Conservation (phyloP, 164 flowering plant genomes). For the Stephania yunnanensis region DNA sequence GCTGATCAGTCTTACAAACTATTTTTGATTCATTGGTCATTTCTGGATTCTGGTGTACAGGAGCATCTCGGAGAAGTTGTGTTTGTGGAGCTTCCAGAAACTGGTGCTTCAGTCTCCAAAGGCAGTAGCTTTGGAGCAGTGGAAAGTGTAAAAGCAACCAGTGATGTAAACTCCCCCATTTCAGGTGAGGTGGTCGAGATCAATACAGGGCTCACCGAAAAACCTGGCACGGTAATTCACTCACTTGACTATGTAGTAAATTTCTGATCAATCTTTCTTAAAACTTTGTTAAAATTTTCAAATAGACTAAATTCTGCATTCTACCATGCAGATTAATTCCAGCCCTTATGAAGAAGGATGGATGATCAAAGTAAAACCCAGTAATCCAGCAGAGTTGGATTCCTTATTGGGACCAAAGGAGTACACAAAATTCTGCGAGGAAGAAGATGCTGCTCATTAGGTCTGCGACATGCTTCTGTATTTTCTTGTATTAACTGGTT, state of each 20-base stretch:
- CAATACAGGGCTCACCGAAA: slow-evolving; percentile 58
- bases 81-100: slow-evolving; percentile 89
- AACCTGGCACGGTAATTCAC: slow-evolving; percentile 72
- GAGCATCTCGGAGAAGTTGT: slow-evolving; percentile 95
- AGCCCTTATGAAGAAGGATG: slow-evolving; percentile 96
- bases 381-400: slow-evolving; percentile 60
- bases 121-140: slow-evolving; percentile 80
- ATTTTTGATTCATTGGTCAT: not conserved
- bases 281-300: not conserved
- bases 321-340: slow-evolving; percentile 54
- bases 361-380: slow-evolving; percentile 94
- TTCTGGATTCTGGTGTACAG: slow-evolving; percentile 22
- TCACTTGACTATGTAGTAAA: not conserved
- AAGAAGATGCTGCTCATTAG: slow-evolving; percentile 79
- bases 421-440: slow-evolving; percentile 88
- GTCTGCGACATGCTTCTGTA: not conserved
- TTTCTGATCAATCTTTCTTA: not conserved
- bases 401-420: slow-evolving; percentile 68
- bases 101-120: slow-evolving; percentile 43
- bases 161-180: slow-evolving; percentile 91
- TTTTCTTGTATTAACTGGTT: slow-evolving; percentile 5
- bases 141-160: slow-evolving; percentile 98
- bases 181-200: slow-evolving; percentile 87
- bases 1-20: not conserved
- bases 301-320: not conserved